These are phyloP conservation scores for Beauveria sp. DNA, from an alignment of 2,329 filamentous ascomycete species.

Conservation along the genomic window DNA sequence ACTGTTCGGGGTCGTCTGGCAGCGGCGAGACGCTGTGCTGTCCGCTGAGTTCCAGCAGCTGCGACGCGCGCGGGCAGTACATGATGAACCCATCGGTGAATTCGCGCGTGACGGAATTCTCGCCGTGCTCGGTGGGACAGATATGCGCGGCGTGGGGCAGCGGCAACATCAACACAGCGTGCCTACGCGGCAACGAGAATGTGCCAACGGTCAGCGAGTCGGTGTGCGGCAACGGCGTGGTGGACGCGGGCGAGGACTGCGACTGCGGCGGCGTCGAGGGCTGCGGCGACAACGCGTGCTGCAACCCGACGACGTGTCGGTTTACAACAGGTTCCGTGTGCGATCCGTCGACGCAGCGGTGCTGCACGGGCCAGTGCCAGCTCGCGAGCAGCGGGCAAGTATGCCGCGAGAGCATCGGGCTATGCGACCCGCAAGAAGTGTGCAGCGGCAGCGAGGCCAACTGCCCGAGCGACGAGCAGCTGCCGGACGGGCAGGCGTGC, in stretches of 20 bases:
- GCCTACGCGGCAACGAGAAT: constrained; percentile 67
- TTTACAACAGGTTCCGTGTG: constrained; percentile 66
- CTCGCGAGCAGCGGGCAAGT: constrained; percentile 56
- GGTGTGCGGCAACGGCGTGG: constrained; percentile 85
- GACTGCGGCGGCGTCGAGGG: constrained; percentile 69
- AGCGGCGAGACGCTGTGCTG: constrained; percentile 52
- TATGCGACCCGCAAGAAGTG: constrained; percentile 70
- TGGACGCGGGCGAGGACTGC: constrained; percentile 79
- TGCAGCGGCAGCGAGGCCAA: constrained; percentile 61
- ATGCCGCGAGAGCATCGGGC: constrained; percentile 64
- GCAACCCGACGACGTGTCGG: constrained; percentile 69
- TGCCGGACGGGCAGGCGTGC: constrained; percentile 59
- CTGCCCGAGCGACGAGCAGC: constrained; percentile 61
- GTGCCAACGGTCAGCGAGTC: constrained; percentile 68
- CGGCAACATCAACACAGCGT: constrained; percentile 63
- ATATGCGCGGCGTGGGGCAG: constrained; percentile 73
- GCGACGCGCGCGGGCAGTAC: constrained; percentile 63
- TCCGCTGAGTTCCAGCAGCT: constrained; percentile 55
- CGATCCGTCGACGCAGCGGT: constrained; percentile 64
- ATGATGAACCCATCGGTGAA: constrained; percentile 87
- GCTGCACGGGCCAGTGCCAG: constrained; percentile 56
- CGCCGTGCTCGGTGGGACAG: constrained; percentile 74
- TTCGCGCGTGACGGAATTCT: constrained; percentile 63
- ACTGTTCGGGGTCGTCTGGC: constrained; percentile 42
- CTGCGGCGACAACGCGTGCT: constrained; percentile 66